These are phyloP conservation scores for Plasmodium vivax DNA, from an alignment of 169 alveolate species.

Conservation along the genomic window DNA sequence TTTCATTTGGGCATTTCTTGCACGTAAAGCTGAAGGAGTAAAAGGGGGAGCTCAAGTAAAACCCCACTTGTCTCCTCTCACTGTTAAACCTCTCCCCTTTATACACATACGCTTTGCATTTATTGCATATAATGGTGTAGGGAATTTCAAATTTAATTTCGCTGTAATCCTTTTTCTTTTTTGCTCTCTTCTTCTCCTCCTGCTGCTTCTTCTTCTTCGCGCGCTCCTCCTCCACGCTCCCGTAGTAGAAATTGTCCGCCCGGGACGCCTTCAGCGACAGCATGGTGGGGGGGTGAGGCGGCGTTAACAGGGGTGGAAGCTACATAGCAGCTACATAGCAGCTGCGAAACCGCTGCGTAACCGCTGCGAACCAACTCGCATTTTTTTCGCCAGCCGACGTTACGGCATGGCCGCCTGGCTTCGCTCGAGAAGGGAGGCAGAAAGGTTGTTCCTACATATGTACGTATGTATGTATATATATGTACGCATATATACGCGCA, in stretches of 20 bases:
- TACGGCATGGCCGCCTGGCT: too few species aligned
- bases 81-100: slow-evolving; percentile 91
- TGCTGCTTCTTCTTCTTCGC: slow-evolving; percentile 73
- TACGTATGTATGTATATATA: background rate
- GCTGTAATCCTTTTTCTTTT: slow-evolving; percentile 47
- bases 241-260: slow-evolving; percentile 85
- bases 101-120: slow-evolving; percentile 81
- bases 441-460: background rate
- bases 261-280: slow-evolving; percentile 84
- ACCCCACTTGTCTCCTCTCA: slow-evolving; percentile 83
- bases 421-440: too few species aligned
- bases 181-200: slow-evolving; percentile 43
- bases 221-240: slow-evolving; percentile 78
- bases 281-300: slow-evolving; percentile 38
- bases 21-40: slow-evolving; percentile 86
- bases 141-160: slow-evolving; percentile 86
- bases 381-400: too few species aligned
- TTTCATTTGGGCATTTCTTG: slow-evolving; percentile 76
- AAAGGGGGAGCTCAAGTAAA: slow-evolving; percentile 81
- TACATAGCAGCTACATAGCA: background rate
- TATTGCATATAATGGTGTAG: slow-evolving; percentile 82
- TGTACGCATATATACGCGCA: background rate
- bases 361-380: too few species aligned
- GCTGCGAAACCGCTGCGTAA: too few species aligned
- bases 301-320: background rate